Conservation (phyloP, 116 monocot genomes). For the Zostera marina region DNA sequence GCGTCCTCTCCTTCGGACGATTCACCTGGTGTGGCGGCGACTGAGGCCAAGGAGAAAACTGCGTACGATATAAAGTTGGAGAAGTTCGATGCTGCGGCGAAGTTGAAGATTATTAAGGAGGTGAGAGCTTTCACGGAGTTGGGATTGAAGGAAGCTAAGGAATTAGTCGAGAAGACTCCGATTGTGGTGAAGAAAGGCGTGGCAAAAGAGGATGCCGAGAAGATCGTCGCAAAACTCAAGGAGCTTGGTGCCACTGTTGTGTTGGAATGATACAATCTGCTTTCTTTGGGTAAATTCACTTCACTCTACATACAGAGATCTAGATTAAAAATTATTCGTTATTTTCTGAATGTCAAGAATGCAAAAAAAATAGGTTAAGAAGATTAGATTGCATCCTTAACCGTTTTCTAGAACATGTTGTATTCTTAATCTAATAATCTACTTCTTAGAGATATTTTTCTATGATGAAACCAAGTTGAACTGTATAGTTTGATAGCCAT, state of each 20-base stretch:
- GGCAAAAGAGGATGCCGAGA: conserved; percentile 71
- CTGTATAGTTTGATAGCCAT: too few species aligned
- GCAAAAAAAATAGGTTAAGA: too few species aligned
- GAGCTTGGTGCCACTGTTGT: conserved; percentile 73
- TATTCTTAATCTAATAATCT: too few species aligned
- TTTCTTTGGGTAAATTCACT: background rate
- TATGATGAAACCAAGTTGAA: too few species aligned
- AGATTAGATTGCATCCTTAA: too few species aligned
- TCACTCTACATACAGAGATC: too few species aligned
- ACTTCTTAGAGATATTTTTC: too few species aligned
- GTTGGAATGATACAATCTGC: conserved; percentile 39
- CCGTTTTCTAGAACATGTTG: too few species aligned
- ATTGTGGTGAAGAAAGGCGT: conserved; percentile 66
- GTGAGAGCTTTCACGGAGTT: conserved; percentile 70
- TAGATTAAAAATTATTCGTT: too few species aligned
- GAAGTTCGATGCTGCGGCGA: conserved; percentile 30
- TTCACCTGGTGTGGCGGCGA: background rate
- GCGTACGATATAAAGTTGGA: conserved; percentile 33
- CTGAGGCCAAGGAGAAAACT: conserved; percentile 18
- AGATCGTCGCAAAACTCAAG: conserved; percentile 70
- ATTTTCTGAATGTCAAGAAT: too few species aligned
- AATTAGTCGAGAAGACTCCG: conserved; percentile 83
- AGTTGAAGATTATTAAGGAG: conserved; percentile 79
- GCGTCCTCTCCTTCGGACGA: background rate
- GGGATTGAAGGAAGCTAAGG: conserved; percentile 95